Conservation (phyloP, 2,329 filamentous ascomycete species). For the Mycogone perniciosa region DNA sequence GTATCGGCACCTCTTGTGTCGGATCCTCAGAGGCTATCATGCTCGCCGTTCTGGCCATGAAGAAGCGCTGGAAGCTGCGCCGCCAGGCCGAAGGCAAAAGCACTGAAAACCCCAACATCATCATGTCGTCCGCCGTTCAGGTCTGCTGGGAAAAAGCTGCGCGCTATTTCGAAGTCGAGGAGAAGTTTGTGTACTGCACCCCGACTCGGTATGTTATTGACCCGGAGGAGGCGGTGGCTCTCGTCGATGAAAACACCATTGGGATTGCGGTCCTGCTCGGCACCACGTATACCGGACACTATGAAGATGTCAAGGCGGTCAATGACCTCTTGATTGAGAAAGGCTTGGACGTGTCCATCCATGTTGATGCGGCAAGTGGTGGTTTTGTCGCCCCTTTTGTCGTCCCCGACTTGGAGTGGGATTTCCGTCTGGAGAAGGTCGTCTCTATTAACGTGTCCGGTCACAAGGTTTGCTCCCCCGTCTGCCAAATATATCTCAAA, state of each 20-base stretch:
- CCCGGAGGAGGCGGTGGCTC: conserved; percentile 51
- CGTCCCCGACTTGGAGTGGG: conserved; percentile 77
- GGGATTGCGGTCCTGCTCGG: conserved; percentile 89
- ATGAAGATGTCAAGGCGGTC: conserved; percentile 87
- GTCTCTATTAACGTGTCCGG: conserved; percentile 92
- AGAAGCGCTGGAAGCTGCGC: conserved; percentile 87
- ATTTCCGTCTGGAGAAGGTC: conserved; percentile 83
- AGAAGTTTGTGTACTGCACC: conserved; percentile 67
- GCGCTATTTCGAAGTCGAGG: conserved; percentile 87
- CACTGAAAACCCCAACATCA: conserved; percentile 73
- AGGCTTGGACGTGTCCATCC: conserved; percentile 75
- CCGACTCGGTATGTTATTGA: conserved; percentile 57
- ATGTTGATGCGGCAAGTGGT: conserved; percentile 87
- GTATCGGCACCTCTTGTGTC: conserved; percentile 82
- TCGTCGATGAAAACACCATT: conserved; percentile 68
- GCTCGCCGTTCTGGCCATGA: conserved; percentile 83
- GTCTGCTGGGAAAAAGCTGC: conserved; percentile 95
- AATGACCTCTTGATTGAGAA: conserved; percentile 78
- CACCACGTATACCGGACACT: conserved; percentile 92
- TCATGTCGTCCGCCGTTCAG: conserved; percentile 95
- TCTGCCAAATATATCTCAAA: too few species aligned
- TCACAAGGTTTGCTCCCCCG: conserved; percentile 57
- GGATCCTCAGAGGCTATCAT: conserved; percentile 87
- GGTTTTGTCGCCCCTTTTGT: conserved; percentile 93
- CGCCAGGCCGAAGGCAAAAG: conserved; percentile 78